Evolutionary conservation across 2,329 filamentous ascomycete species (phyloP), one percentile per base, ranked within the genome.

Genomic region (Xylariaceae sp.): DNA sequence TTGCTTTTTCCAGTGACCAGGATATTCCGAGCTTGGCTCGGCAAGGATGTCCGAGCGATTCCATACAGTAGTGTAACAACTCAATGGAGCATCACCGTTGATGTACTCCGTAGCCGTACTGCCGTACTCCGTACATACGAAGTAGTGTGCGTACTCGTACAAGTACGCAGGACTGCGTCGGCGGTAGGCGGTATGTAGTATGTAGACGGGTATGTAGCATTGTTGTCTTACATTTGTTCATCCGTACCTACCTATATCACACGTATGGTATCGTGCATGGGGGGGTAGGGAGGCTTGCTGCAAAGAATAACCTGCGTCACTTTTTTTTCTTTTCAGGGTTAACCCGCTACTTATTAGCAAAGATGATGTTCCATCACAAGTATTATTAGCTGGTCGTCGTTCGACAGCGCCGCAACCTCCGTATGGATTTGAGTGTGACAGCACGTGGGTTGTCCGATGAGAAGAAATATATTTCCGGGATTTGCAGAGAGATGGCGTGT

Each of bases 41-140:
- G 64, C 64, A 66, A 68, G 63, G 65, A 57, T 63, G 65, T 62
- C 63, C 64, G 64, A 65, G 63, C 63, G 61, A 65, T 64, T 47
- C 57, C 60, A 59, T 59, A 45, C 41, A 45, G 41, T 45, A 45
- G 17, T 50, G 9, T 49, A 65, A 64, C 60, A 35, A 37, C 37
- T 53, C 52, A 55, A 55, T 58, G 17, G 35, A 56, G 56, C 30
- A 53, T 54, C 41, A 34, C 37, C 39, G 49, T 53, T 51, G 49
- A 48, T 53, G 52, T 61, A 49, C 9, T 17, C 15, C 8, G 17
- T 11, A 34, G 6, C 11, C 15, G 47, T 8, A 50, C 37, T 13
- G 37, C 37, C 8, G 37, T 41, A 41, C 37, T 30, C 23, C 23
- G 23, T 30, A 30, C 23, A 30, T 30, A 30, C 23, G 23, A 30